A percentile compares a stretch with the other conserved stretches of the same genome.
These are phyloP conservation scores for Speleostelium caveatum DNA, from an alignment of 78 protist genomes.

Conservation along the genomic window DNA sequence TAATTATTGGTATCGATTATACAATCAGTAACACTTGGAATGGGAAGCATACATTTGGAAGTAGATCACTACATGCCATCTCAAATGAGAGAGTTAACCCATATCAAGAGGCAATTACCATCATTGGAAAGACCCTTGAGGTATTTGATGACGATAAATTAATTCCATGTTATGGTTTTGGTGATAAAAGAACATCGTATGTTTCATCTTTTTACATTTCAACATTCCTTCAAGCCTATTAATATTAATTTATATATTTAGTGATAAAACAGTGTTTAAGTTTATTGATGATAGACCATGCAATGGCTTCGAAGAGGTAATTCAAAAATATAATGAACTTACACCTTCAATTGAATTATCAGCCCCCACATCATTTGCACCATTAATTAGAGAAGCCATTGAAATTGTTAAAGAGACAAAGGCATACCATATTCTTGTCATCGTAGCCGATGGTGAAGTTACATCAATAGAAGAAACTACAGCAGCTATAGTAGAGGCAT, in stretches of 20 bases:
- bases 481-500: constrained; percentile 76
- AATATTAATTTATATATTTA: no score
- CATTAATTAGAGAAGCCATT: constrained; percentile 49
- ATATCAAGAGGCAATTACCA: constrained; percentile 81
- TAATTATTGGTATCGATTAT: constrained; percentile 75
- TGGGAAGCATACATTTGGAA: constrained; percentile 79
- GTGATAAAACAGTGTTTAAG: no score
- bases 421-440: constrained; percentile 75
- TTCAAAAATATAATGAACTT: constrained; percentile 77
- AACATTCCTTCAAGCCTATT: no score
- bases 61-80: constrained; percentile 80
- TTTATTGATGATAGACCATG: constrained; percentile 77
- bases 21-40: constrained; percentile 88
- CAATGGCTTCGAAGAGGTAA: constrained; percentile 62
- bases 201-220: constrained; percentile 69
- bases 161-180: constrained; percentile 82
- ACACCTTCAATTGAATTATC: constrained; percentile 74
- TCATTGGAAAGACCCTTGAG: constrained; percentile 81
- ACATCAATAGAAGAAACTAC: constrained; percentile 52
- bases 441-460: constrained; percentile 86
- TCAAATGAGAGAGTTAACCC: constrained; percentile 55
- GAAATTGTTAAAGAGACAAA: constrained; percentile 44
- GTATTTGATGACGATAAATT: constrained; percentile 88
- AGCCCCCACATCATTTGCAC: constrained; percentile 92
- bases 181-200: constrained; percentile 78